Conservation (phyloP, 257 asterid species). For the Cordia subcordata region DNA sequence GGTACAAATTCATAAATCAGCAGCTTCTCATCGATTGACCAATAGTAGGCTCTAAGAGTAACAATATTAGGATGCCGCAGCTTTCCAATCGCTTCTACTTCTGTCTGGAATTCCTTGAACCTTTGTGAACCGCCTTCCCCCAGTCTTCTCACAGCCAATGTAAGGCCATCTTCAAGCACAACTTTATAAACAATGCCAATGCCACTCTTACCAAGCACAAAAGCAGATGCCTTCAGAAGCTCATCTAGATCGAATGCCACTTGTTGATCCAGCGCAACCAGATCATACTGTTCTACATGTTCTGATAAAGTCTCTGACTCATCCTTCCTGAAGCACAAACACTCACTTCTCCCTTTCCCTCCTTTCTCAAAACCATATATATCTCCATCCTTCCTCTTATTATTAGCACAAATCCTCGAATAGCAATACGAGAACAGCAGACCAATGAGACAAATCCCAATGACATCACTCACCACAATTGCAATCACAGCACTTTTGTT, state of each 20-base stretch:
- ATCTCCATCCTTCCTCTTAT: constrained; percentile 36
- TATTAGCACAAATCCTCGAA: constrained; percentile 44
- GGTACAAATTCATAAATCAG: constrained; percentile 71
- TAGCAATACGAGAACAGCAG: constrained; percentile 70
- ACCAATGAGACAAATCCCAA: constrained; percentile 73
- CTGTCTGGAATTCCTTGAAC: constrained; percentile 78
- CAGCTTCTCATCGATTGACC: constrained; percentile 93
- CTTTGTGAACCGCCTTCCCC: constrained; percentile 96
- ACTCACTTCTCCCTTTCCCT: constrained; percentile 44
- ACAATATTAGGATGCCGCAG: constrained; percentile 68
- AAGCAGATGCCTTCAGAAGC: constrained; percentile 90
- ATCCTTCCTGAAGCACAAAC: constrained; percentile 71
- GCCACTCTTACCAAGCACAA: constrained; percentile 86
- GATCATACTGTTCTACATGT: constrained; percentile 62
- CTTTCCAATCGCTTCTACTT: constrained; percentile 92
- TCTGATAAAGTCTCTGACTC: constrained; percentile 79
- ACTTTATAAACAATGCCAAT: constrained; percentile 88
- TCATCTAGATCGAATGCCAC: constrained; percentile 82
- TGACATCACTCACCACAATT: constrained; percentile 63
- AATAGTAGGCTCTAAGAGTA: constrained; percentile 80
- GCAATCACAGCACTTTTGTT: constrained; percentile 54
- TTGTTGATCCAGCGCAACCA: constrained; percentile 62
- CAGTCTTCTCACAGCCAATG: constrained; percentile 77
- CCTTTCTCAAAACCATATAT: constrained; percentile 56
- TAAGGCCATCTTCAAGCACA: constrained; percentile 79